These are phyloP conservation scores for Fagopyrum tataricum DNA, from an alignment of 148 eudicot genomes.

Conservation along the genomic window DNA sequence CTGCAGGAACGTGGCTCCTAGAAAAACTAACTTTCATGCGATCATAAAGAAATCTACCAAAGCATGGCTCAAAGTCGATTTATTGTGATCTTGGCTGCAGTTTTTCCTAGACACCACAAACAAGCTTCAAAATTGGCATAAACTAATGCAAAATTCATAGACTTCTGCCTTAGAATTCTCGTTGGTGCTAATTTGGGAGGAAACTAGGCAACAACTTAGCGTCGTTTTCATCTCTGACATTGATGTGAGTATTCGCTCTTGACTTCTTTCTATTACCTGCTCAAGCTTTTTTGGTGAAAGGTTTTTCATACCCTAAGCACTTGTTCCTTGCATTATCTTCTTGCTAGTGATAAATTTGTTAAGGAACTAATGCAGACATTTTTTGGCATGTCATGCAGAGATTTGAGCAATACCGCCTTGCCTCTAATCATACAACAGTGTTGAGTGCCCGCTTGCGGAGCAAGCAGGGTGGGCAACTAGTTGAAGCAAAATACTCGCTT, in stretches of 20 bases:
- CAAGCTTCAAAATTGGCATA: too few species aligned
- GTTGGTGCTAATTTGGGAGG: conserved; percentile 66
- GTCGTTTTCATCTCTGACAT: conserved; percentile 55
- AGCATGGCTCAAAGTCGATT: too few species aligned
- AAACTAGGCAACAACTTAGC: conserved; percentile 61
- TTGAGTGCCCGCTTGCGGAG: too few species aligned
- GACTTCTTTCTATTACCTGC: not conserved
- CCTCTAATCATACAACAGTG: conserved; percentile 46
- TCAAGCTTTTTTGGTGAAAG: conserved; percentile 11
- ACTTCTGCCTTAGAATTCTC: conserved; percentile 42
- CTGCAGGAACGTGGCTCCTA: too few species aligned
- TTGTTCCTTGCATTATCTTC: not conserved
- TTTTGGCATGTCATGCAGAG: conserved; percentile 38
- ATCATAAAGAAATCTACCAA: too few species aligned
- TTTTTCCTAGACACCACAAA: too few species aligned
- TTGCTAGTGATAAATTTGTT: not conserved
- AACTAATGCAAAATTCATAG: too few species aligned
- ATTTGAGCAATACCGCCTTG: conserved; percentile 60
- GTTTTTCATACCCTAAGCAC: not conserved
- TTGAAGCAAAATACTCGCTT: too few species aligned
- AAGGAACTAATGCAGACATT: conserved; percentile 2
- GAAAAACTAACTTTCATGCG: too few species aligned
- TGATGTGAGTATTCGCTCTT: conserved; percentile 37
- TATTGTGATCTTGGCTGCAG: too few species aligned
- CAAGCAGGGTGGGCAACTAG: too few species aligned